phyloP scores from a whole-genome alignment of 192 early-diverging fungal species.

The Podila clonocystis region DNA sequence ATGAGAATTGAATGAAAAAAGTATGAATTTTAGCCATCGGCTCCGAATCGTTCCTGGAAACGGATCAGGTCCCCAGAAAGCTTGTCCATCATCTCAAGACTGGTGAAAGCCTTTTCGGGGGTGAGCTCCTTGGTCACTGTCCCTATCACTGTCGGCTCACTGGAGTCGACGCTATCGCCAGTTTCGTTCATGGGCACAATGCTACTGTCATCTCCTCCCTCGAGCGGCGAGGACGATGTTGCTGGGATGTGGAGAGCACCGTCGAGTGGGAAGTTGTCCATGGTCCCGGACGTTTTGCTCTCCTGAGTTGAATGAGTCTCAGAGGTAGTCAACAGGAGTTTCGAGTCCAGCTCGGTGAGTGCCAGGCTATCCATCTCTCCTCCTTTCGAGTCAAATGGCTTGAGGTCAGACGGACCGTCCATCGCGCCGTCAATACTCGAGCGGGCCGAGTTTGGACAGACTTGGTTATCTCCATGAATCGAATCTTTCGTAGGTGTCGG shows the following conservation, averaged over 20 bases:
- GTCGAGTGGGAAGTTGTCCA: neutral
- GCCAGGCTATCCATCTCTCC: neutral
- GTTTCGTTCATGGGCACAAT: too few species aligned
- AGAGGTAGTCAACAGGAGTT: neutral
- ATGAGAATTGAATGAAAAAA: neutral
- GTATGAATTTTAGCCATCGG: neutral
- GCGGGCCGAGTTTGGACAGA: slow-evolving; percentile 1
- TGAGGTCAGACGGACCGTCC: neutral
- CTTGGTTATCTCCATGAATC: neutral
- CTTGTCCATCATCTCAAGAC: slow-evolving; percentile 58
- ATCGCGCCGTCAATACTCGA: neutral
- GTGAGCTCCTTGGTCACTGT: neutral
- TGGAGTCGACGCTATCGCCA: too few species aligned
- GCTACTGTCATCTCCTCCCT: neutral
- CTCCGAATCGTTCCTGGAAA: slow-evolving; percentile 58
- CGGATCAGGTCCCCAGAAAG: slow-evolving; percentile 54
- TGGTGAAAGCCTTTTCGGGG: neutral
- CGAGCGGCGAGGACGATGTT: neutral
- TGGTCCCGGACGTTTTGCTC: neutral
- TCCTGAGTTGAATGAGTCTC: neutral
- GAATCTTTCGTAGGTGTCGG: neutral
- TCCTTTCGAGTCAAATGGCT: neutral
- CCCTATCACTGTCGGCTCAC: too few species aligned
- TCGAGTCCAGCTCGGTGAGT: slow-evolving; percentile 7
- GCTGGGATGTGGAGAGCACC: neutral